These are phyloP conservation scores for Apophysomyces ossiformis DNA, from an alignment of 371 early-diverging fungal genomes.

Conservation along the genomic window DNA sequence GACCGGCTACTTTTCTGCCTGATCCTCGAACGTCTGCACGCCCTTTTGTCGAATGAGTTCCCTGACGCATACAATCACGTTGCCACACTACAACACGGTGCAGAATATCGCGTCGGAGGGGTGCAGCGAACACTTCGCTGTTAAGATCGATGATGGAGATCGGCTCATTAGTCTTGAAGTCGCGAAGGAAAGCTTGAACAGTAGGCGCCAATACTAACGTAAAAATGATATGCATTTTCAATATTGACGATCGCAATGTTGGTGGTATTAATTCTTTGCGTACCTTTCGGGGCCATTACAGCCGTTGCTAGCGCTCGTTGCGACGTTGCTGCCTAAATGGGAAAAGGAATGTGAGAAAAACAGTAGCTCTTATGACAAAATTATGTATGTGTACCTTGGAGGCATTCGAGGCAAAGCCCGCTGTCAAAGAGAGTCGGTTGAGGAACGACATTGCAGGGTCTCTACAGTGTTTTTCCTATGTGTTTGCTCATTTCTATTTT, in stretches of 20 bases:
- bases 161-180: conserved; percentile 78
- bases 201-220: neutral
- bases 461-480: no score
- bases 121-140: conserved; percentile 79
- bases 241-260: neutral
- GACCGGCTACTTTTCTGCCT: conserved; percentile 78
- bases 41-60: conserved; percentile 83
- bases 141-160: conserved; percentile 77
- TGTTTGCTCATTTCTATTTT: no score
- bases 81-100: conserved; percentile 90
- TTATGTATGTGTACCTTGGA: neutral
- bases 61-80: conserved; percentile 80
- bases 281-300: neutral
- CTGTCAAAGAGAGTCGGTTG: neutral
- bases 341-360: no score
- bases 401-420: conserved; percentile 1
- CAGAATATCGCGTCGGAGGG: conserved; percentile 84
- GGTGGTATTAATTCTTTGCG: neutral
- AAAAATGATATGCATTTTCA: conserved; percentile 9
- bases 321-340: neutral
- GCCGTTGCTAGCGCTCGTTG: conserved; percentile 4
- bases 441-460: neutral
- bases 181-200: conserved; percentile 84
- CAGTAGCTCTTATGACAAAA: no score
- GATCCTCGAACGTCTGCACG: conserved; percentile 88